A percentile compares a stretch with the other conserved stretches of the same genome.
Conservation (phyloP, 139 green algal genomes). For the Chlamydomonas eustigma region DNA sequence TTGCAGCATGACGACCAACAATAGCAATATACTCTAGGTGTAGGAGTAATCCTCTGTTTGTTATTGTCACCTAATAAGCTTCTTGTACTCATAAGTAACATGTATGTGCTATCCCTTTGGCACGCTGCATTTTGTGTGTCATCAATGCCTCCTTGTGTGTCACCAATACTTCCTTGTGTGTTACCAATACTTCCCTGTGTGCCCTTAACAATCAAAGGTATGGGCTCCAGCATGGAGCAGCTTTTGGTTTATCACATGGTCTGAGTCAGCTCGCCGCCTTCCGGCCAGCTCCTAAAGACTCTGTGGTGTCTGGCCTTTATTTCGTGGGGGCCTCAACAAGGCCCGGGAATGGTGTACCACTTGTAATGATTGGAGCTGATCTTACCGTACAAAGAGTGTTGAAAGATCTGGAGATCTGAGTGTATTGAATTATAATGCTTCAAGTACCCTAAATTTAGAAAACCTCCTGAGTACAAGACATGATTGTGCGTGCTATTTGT, state of each 20-base stretch:
- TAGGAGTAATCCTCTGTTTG: too few species aligned
- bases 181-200: too few species aligned
- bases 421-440: too few species aligned
- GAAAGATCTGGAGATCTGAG: conserved; percentile 32
- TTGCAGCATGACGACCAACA: not conserved
- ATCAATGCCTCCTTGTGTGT: not conserved
- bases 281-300: conserved; percentile 28
- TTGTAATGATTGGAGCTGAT: conserved; percentile 62
- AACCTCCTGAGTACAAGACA: too few species aligned
- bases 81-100: not conserved
- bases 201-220: conserved; percentile 42
- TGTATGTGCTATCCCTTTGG: not conserved
- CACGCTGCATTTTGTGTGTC: not conserved
- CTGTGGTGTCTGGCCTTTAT: conserved; percentile 61
- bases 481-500: too few species aligned
- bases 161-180: not conserved
- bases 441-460: too few species aligned
- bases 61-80: too few species aligned
- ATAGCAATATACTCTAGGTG: too few species aligned
- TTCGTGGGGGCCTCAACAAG: conserved; percentile 68
- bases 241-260: conserved; percentile 80
- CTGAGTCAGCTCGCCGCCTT: conserved; percentile 77
- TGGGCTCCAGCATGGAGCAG: conserved; percentile 71
- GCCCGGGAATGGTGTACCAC: conserved; percentile 83
- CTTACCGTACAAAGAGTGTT: conserved; percentile 42